A percentile compares a stretch with the other conserved stretches of the same genome.
phyloP scores from a whole-genome alignment of 2,329 filamentous ascomycete species.

The Massarina eburnea region DNA sequence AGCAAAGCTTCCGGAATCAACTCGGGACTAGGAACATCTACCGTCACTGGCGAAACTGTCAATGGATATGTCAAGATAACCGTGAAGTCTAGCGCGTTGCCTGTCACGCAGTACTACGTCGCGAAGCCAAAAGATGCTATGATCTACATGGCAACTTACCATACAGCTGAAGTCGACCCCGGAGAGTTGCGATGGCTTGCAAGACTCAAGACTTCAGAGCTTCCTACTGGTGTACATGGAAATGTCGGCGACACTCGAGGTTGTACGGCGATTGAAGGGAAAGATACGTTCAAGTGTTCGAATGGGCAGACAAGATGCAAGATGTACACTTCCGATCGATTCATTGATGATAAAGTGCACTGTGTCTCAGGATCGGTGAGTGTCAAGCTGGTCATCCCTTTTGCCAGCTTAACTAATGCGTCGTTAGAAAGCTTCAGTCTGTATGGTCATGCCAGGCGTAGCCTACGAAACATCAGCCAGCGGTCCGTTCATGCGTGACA shows the following conservation, averaged over 20 bases:
- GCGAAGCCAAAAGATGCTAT: slow-evolving; percentile 22
- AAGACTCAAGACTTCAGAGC: slow-evolving; percentile 10
- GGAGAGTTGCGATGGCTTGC: slow-evolving; percentile 23
- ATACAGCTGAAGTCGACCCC: slow-evolving; percentile 21
- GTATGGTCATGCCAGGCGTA: slow-evolving; percentile 27
- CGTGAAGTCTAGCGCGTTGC: slow-evolving; percentile 13
- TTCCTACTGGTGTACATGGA: slow-evolving; percentile 23
- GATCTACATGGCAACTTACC: slow-evolving; percentile 27
- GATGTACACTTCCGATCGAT: slow-evolving; percentile 26
- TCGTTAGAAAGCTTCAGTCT: slow-evolving; percentile 18
- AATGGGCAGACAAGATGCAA: slow-evolving; percentile 23
- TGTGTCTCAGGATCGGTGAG: slow-evolving; percentile 24
- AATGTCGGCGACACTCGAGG: slow-evolving; percentile 22
- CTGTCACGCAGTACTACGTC: slow-evolving; percentile 26
- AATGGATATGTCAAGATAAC: slow-evolving; percentile 27
- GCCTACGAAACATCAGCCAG: slow-evolving; percentile 25
- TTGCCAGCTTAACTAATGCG: background rate
- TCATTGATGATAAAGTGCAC: slow-evolving; percentile 26
- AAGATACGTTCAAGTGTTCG: slow-evolving; percentile 25
- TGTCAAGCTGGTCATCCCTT: background rate
- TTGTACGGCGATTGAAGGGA: slow-evolving; percentile 24
- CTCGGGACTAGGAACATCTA: slow-evolving; percentile 22
- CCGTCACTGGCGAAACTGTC: slow-evolving; percentile 24
- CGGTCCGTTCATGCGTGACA: slow-evolving; percentile 28
- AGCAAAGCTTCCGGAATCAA: slow-evolving; percentile 22